phyloP scores from a whole-genome alignment of 2,329 filamentous ascomycete species.

The Aspergillus sp. region DNA sequence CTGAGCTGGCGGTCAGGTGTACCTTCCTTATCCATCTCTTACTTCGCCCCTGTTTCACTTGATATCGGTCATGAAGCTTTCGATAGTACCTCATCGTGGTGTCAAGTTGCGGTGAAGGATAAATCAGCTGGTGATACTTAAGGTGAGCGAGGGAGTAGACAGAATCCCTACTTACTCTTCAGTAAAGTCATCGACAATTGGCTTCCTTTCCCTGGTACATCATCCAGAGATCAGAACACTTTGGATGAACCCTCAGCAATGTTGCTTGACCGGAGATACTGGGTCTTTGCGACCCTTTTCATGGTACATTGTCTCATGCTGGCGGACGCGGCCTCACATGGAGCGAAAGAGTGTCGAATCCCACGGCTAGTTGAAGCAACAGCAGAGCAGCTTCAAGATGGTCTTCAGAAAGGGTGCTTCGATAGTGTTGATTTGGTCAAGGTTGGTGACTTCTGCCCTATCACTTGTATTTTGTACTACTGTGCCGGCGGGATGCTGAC shows the following conservation, averaged over 20 bases:
- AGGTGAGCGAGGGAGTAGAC: fast-evolving
- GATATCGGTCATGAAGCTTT: no score
- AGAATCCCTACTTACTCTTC: no score
- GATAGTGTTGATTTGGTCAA: constrained; percentile 60
- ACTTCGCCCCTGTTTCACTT: no score
- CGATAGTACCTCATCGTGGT: no score
- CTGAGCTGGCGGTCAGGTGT: no score
- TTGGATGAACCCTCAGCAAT: not conserved
- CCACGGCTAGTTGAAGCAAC: constrained; percentile 54
- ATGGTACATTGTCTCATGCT: not conserved
- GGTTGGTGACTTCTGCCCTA: constrained; percentile 10
- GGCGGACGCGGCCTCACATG: not conserved
- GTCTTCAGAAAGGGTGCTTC: constrained; percentile 54
- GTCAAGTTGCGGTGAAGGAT: no score
- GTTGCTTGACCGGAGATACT: not conserved
- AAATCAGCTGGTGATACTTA: no score
- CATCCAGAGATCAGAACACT: no score
- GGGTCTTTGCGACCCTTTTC: not conserved
- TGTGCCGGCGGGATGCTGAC: not conserved
- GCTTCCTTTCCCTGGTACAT: no score
- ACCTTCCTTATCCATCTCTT: no score
- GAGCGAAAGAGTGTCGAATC: constrained; percentile 21
- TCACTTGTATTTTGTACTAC: no score
- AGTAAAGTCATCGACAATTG: no score
- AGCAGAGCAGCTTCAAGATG: constrained; percentile 53